Base-by-base conservation (phyloP, 2,329 filamentous ascomycete species). In the Thelonectria discophora region DNA sequence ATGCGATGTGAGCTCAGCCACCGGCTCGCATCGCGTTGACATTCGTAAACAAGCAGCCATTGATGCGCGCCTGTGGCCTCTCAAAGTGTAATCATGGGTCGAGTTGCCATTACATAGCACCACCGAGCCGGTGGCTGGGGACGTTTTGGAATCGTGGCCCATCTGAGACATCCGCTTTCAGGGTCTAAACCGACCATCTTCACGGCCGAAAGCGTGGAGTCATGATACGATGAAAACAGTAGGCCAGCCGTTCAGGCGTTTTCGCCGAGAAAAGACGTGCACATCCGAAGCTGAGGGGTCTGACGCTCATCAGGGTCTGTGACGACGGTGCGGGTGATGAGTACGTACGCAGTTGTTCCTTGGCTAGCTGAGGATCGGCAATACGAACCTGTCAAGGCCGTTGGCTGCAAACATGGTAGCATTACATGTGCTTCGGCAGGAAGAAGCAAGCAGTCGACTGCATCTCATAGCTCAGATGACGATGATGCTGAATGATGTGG, bases 401-500 rank as follows among this genome's bases (percentile, higher is more conserved):
- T 39, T 47, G 24, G 42, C 47, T 56, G 53, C 53, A 56, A 60
- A 52, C 48, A 48, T 42, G 21, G 58, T 60, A 60, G 47, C 48
- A 60, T 60, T 30, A 51, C 48, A 56, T 50, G 49, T 20, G 46
- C 46, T 43, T 18, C 42, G 42, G 52, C 18, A 53, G 32, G 17
- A 39, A 21, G 32, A 18, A 37, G 49, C 51, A 27, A 10, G 27
- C 20, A 43, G 40, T 17, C 40, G 49, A 49, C 32, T 47, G 32
- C 57, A 60, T 60, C 58, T 56, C 58, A 47, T 17, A 51, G 52
- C 58, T 60, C 43, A 47, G 40, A 55, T 60, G 55, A 37, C 46
- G 48, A 62, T 55, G 58, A 60, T 50, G 53, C 55, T 37, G 40
- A 55, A 60, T 51, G 42, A 50, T 55, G 52, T 48, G 53, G 53